Percentiles rank a stretch among this genome's conserved stretches.
These are phyloP conservation scores for Aspergillus campestris DNA, from an alignment of 495 filamentous ascomycete genomes.

Conservation along the genomic window DNA sequence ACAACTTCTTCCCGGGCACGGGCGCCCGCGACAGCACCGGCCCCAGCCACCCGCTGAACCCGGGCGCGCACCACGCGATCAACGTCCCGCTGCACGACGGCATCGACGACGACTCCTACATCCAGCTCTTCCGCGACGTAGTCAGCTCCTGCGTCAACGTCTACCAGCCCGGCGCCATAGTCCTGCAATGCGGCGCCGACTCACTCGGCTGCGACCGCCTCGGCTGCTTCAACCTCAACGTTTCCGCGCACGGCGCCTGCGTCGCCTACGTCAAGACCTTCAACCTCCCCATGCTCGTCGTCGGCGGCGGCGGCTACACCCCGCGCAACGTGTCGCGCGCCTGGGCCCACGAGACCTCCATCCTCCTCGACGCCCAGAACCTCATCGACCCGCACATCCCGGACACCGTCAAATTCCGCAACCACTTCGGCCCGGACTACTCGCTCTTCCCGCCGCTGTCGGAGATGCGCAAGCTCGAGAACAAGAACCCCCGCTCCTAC, in stretches of 20 bases:
- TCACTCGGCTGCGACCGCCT: conserved; percentile 88
- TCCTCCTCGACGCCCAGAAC: conserved; percentile 69
- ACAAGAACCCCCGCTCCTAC: conserved; percentile 70
- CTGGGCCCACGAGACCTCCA: conserved; percentile 92
- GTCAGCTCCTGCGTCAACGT: conserved; percentile 64
- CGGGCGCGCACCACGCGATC: conserved; percentile 55
- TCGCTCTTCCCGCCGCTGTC: conserved; percentile 70
- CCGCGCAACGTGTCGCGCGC: conserved; percentile 91
- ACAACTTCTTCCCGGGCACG: conserved; percentile 66
- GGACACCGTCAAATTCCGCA: conserved; percentile 61
- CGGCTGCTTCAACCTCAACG: conserved; percentile 94
- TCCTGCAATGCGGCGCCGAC: conserved; percentile 94
- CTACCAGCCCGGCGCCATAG: conserved; percentile 80
- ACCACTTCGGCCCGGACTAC: conserved; percentile 72
- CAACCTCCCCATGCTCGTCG: conserved; percentile 70
- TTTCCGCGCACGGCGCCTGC: conserved; percentile 85
- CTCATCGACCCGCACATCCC: conserved; percentile 67
- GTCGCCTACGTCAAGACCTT: conserved; percentile 77
- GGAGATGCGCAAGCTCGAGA: conserved; percentile 59
- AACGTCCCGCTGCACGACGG: conserved; percentile 66
- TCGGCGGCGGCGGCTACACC: conserved; percentile 96
- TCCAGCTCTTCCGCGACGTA: conserved; percentile 71
- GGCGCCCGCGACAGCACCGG: conserved; percentile 52
- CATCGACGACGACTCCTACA: conserved; percentile 89
- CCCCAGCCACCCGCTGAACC: conserved; percentile 49